Evolutionary conservation across 768 basidiomycete species (phyloP), one percentile per base, ranked within the genome.

Genomic region (Leccinum subtestaceum): DNA sequence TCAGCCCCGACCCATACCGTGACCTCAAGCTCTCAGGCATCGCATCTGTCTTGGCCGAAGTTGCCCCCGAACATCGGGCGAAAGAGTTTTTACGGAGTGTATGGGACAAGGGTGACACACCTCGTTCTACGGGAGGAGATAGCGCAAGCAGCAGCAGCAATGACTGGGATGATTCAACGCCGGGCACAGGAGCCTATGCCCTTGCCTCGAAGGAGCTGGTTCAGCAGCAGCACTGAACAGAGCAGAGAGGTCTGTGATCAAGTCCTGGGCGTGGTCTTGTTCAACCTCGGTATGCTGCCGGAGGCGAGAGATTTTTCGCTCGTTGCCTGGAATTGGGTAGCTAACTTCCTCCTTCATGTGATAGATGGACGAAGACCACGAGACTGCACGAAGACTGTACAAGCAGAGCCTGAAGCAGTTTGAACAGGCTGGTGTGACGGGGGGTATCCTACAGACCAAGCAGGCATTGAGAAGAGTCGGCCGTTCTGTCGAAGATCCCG

Each of bases 21-120:
- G 23, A 23, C 23, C 23, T 89, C 57, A 91, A 89, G 69, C 74
- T 82, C 1, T 83, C 87, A 0, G 89, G 89, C 4, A 82, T 91
- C 12, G 88, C 82, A 2, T 79, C 86, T 25, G 74, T 80, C 3
- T 76, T 89, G 49, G 85, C 82, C 2, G 83, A 82, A 52, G 78
- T 86, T 0, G 69, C 77, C 15, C 69, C 68, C 3, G 62, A 60
- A 34, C 64, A 52, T 57, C 68, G 52, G 58, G 75, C 67, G 56
- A 72, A 56, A 59, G 71, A 61, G 3, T 62, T 60, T 1, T 47
- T 77, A 32, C 65, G 46, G 27, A 60, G 55, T 54, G 64, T 59
- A 36, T 66, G 68, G 74, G 61, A 69, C 8, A 62, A 19, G 50
- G 69, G 55, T 11, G 61, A 46, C 10, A 5, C 8, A 47, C 19